Conservation (phyloP, 1,139 yeast species). For the Taphrina sp. region DNA sequence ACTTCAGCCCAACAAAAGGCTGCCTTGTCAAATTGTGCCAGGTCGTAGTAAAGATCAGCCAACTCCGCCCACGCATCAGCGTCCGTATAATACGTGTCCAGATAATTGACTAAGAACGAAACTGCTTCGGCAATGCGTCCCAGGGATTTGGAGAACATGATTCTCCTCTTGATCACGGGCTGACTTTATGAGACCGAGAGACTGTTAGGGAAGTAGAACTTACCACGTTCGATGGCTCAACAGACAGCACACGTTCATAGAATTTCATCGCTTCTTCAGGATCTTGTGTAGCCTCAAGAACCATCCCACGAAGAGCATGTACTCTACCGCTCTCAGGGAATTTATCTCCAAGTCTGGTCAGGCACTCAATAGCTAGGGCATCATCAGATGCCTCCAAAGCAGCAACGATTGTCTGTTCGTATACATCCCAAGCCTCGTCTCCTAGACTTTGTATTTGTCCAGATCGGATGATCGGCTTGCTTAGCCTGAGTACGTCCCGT, state of each 20-base stretch:
- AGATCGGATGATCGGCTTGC: constrained; percentile 6
- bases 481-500: constrained; percentile 1
- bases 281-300: constrained; percentile 33
- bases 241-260: constrained; percentile 25
- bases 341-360: constrained; percentile 28
- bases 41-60: constrained; percentile 56
- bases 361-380: constrained; percentile 31
- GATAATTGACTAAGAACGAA: constrained; percentile 51
- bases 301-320: constrained; percentile 34
- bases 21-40: constrained; percentile 49
- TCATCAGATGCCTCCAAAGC: constrained; percentile 33
- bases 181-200: neutral
- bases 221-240: constrained; percentile 34
- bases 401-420: constrained; percentile 34
- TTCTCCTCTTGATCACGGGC: constrained; percentile 32
- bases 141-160: constrained; percentile 31
- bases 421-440: constrained; percentile 33
- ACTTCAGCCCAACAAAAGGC: constrained; percentile 59
- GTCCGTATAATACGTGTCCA: constrained; percentile 67
- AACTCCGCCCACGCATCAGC: constrained; percentile 73
- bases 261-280: constrained; percentile 30
- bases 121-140: constrained; percentile 41
- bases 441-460: constrained; percentile 9
- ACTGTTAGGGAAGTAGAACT: neutral
- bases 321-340: constrained; percentile 32